Base-by-base conservation (phyloP, 164 flowering plant species). In the Macadamia integrifolia region DNA sequence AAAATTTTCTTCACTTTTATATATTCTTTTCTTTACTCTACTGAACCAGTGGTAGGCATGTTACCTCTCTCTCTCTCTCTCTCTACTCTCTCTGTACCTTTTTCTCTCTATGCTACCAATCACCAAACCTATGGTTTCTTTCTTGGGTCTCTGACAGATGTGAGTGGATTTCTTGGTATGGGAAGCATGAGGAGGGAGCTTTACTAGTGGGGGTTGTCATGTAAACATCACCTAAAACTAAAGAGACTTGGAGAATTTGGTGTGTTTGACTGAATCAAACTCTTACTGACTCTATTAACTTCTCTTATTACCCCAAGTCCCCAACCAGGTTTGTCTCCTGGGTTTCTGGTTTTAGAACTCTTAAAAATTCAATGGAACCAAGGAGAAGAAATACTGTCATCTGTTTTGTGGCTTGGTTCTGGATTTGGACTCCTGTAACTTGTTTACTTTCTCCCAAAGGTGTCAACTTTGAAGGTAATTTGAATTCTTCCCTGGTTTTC, bases 381-480 rank as follows among this genome's bases (percentile, higher is more conserved):
- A 71, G 53, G 71, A 73, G 79, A 64, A 65, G 70, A 35, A 70
- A 68, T 71, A 68, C 9, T 69, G 59, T 64, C 44, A 29, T 82
- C 46, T 75, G 64, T 72, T 68, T 77, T 65, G 31, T 82, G 69
- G 70, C 71, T 44, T 77, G 81, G 74, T 71, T 85, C 9, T 82
- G 78, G 71, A 64, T 83, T 68, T 82, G 79, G 80, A 65, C 60
- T 69, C 65, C 77, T 83, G 76, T 85, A 73, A 74, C 59, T 74
- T 86, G 78, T 50, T 67, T 92, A 83, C 91, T 92, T 35, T 87
- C 96, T 72, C 82, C 96, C 8, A 90, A 87, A 82, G 98, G 98
- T 61, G 94, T 92, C 40, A 92, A 92, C 84, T 92, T 72, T 79
- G 98, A 92, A 92, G 98, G 98, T 88, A 86, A 78, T 48, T 59